Percentiles rank a stretch among this genome's conserved stretches.
These are phyloP conservation scores for Rhizophora apiculata DNA, from an alignment of 345 rosid genomes.

Conservation along the genomic window DNA sequence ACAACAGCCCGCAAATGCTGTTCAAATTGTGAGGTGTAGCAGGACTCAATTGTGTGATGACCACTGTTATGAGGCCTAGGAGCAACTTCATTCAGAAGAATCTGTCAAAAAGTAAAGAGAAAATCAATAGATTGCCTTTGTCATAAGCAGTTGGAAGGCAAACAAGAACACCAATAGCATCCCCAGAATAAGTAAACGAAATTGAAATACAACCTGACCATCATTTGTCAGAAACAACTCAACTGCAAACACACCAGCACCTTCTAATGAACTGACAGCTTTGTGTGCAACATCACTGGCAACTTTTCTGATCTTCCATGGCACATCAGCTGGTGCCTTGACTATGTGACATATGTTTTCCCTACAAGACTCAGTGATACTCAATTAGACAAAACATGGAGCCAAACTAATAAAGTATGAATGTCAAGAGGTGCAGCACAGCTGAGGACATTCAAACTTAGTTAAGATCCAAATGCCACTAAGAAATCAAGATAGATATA, in stretches of 20 bases:
- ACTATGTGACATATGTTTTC: slow-evolving; percentile 96
- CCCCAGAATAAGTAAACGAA: neutral
- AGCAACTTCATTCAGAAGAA: slow-evolving; percentile 92
- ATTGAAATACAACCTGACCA: slow-evolving; percentile 54
- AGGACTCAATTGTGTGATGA: slow-evolving; percentile 92
- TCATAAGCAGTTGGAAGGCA: neutral
- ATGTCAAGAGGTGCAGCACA: neutral
- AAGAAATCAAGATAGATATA: neutral
- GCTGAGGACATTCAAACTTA: neutral
- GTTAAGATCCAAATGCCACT: neutral
- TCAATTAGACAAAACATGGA: slow-evolving; percentile 11
- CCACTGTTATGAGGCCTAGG: slow-evolving; percentile 99
- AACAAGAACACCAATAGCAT: slow-evolving; percentile 6
- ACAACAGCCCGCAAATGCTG: slow-evolving; percentile 89
- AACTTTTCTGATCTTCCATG: slow-evolving; percentile 74
- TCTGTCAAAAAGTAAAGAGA: slow-evolving; percentile 35
- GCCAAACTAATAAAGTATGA: neutral
- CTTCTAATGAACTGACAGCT: slow-evolving; percentile 84
- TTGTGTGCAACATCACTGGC: slow-evolving; percentile 76
- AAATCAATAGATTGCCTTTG: slow-evolving; percentile 8
- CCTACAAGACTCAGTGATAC: slow-evolving; percentile 38
- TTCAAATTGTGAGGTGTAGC: slow-evolving; percentile 91
- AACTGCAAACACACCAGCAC: slow-evolving; percentile 95
- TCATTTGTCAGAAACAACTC: slow-evolving; percentile 84
- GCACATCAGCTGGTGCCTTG: slow-evolving; percentile 81